Base-by-base conservation (phyloP, 2,329 filamentous ascomycete species). In the Xylariaceae sp. region DNA sequence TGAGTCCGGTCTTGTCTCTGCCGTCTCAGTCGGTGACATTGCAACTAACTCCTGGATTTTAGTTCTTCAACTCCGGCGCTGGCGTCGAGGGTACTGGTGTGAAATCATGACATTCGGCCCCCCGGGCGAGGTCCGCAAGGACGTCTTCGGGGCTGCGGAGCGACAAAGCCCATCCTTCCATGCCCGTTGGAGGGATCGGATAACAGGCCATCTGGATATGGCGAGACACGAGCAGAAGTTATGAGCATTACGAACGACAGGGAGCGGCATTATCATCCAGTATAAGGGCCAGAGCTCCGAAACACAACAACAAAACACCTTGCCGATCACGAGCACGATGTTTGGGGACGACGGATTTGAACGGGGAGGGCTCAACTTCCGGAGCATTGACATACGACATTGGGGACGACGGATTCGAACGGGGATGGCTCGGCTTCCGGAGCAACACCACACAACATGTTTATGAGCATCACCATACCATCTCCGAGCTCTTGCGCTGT, bases 61-160 rank as follows among this genome's bases (percentile, higher is more conserved):
- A 64, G 64, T 55, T 47, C 56, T 65, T 62, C 23, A 59, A 57
- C 64, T 53, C 57, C 35, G 56, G 44, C 30, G 45, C 42, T 49
- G 51, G 17, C 53, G 55, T 52, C 56, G 13, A 35, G 45, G 23
- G 57, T 51, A 13, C 1, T 52, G 7, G 52, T 61, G 55, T 54
- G 18, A 35, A 39, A 2, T 63, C 47, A 17, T 66, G 64, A 66
- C 64, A 42, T 39, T 39, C 47, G 60, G 60, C 59, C 55, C 51
- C 47, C 2, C 44, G 15, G 51, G 51, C 23, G 59, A 44, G 17
- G 47, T 58, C 44, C 23, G 49, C 7, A 53, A 53, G 35, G 60
- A 51, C 58, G 30, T 64, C 60, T 56, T 60, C 57, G 55, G 57
- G 58, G 57, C 63, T 59, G 60, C 57, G 51, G 35, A 34, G 59